These are phyloP conservation scores for Harringtonia aguacate DNA, from an alignment of 2,329 filamentous ascomycete species.

Conservation along the genomic window DNA sequence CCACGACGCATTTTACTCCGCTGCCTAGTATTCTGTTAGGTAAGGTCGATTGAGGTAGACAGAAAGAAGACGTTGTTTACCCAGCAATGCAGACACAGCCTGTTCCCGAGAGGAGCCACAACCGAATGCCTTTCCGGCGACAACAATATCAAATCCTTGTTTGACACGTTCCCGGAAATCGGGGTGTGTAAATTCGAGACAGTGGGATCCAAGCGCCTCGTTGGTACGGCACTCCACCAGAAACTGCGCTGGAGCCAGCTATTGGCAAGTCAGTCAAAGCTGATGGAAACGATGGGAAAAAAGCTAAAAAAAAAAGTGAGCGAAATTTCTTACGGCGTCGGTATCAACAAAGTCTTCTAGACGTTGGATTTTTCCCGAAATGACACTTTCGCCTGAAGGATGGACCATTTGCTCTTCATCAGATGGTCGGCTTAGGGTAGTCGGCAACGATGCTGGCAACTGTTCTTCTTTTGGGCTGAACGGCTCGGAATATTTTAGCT, in stretches of 20 bases:
- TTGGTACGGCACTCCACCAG: conserved; percentile 19
- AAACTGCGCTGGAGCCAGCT: conserved; percentile 28
- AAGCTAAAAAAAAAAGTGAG: neutral
- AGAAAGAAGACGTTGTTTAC: conserved; percentile 8
- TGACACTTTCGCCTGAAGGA: too few species aligned
- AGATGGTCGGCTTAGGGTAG: too few species aligned
- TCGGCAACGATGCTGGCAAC: neutral
- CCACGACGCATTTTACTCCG: conserved; percentile 31
- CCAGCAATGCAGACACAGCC: conserved; percentile 28
- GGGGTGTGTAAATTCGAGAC: conserved; percentile 27
- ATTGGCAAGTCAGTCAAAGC: neutral
- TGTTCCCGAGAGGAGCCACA: conserved; percentile 33
- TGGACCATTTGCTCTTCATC: too few species aligned
- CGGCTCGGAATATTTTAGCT: neutral
- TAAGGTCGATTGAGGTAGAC: neutral
- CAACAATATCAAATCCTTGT: conserved; percentile 27
- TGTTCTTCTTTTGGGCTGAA: neutral
- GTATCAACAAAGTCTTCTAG: conserved; percentile 35
- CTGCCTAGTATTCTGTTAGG: conserved; percentile 8
- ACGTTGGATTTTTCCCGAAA: conserved; percentile 22
- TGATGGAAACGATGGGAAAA: neutral
- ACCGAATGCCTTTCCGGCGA: conserved; percentile 34
- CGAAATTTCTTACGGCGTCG: conserved; percentile 20
- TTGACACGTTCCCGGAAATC: conserved; percentile 25
- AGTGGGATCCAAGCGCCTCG: conserved; percentile 25